These are phyloP conservation scores for Phytophthora quininea DNA, from an alignment of 352 stramenopile species.

Conservation along the genomic window DNA sequence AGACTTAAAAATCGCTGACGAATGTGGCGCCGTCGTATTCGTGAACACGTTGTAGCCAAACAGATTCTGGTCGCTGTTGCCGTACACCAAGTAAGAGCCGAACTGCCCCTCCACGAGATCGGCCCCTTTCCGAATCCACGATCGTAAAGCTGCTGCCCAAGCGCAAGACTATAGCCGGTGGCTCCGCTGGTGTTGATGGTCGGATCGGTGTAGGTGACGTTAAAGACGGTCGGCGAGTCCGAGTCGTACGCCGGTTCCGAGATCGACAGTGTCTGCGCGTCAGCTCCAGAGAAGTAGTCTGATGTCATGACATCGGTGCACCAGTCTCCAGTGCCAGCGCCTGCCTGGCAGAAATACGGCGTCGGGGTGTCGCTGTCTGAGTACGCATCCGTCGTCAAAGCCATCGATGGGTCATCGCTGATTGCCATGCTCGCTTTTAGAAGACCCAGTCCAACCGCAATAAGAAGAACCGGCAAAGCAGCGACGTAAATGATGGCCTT, in stretches of 20 bases:
- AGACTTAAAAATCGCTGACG: slow-evolving; percentile 54
- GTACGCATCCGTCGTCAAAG: slow-evolving; percentile 25
- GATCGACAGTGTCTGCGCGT: slow-evolving; percentile 13
- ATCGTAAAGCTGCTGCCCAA: slow-evolving; percentile 50
- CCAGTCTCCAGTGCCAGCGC: slow-evolving; percentile 28
- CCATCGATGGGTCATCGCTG: slow-evolving; percentile 37
- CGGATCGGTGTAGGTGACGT: slow-evolving; percentile 50
- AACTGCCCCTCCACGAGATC: slow-evolving; percentile 39
- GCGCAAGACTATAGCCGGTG: slow-evolving; percentile 38
- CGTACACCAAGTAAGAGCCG: slow-evolving; percentile 47
- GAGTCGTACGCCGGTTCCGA: slow-evolving; percentile 30
- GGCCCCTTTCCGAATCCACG: slow-evolving; percentile 39
- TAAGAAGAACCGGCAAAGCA: slow-evolving; percentile 48
- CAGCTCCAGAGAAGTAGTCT: slow-evolving; percentile 30
- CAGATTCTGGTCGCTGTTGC: slow-evolving; percentile 36
- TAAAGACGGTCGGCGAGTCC: slow-evolving; percentile 51
- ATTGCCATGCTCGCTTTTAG: slow-evolving; percentile 33
- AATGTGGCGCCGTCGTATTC: slow-evolving; percentile 56
- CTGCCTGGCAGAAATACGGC: slow-evolving; percentile 39
- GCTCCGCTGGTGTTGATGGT: slow-evolving; percentile 42
- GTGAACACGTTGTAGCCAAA: slow-evolving; percentile 61
- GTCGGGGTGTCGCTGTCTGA: slow-evolving; percentile 29
- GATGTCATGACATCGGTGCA: slow-evolving; percentile 38
- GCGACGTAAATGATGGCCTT: slow-evolving; percentile 52
- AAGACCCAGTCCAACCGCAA: slow-evolving; percentile 52